A percentile compares a stretch with the other conserved stretches of the same genome.
Evolutionary conservation across 306 rosid species (phyloP).

Genomic region (Vachellia pachyceras): DNA sequence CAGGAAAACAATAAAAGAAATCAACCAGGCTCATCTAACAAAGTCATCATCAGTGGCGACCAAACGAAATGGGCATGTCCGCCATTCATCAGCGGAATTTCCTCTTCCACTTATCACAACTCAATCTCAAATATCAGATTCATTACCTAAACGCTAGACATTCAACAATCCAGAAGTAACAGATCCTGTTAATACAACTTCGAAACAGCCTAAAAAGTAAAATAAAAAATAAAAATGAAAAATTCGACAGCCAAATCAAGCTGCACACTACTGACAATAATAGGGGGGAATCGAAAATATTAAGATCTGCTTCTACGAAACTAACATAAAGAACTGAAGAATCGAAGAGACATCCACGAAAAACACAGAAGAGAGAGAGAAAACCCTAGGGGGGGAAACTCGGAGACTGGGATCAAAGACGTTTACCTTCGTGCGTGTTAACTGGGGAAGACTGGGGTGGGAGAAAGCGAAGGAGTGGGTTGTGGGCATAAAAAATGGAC

Average conservation of each 20-base stretch:
- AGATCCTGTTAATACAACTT: background rate
- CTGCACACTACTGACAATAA: constrained; percentile 22
- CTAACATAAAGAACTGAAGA: constrained; percentile 4
- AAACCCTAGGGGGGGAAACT: constrained; percentile 6
- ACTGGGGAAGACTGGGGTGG: background rate
- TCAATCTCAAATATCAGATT: background rate
- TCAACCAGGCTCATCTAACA: background rate
- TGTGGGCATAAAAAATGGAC: constrained; percentile 42
- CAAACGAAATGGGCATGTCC: background rate
- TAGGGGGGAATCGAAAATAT: background rate
- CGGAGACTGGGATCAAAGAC: background rate
- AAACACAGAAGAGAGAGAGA: background rate
- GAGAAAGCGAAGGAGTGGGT: background rate
- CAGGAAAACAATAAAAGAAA: background rate
- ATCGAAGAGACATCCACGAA: constrained; percentile 1
- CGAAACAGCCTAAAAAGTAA: constrained; percentile 16
- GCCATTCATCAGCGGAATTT: background rate
- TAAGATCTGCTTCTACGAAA: constrained; percentile 15
- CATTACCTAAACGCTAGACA: background rate
- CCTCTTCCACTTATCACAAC: background rate
- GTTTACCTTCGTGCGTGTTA: background rate
- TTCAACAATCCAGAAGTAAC: background rate
- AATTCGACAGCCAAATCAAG: background rate
- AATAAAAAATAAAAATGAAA: background rate
- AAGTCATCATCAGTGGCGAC: background rate